Base-by-base conservation (phyloP, 345 rosid species). In the Eucalyptus lansdowneana region DNA sequence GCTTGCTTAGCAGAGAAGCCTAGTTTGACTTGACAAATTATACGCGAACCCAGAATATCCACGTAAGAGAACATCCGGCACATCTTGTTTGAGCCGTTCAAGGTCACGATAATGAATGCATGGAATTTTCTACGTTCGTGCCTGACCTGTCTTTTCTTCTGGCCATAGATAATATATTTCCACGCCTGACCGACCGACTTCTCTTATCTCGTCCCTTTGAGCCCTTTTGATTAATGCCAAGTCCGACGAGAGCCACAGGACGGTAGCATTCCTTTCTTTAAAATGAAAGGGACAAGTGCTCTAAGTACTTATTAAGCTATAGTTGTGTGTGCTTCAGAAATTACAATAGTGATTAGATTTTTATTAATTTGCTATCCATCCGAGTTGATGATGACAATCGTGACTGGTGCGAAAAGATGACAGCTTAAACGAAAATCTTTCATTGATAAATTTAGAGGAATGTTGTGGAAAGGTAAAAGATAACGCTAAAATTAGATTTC, bases 341-440 rank as follows among this genome's bases (percentile, higher is more conserved):
- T 65, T n/a, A 65, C 9, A n/a, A 5, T 7, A 1, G 37, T 14
- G 17, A 65, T 14, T 65, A 10, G 24, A 34, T 69, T 34, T 9
- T 9, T 34, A 34, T 9, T 16, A 17, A 16, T 5, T 69, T 21
- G 9, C 44, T 31, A 16, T 31, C 80, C 42, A 31, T 15, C 42
- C 4, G 21, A 1, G 3, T 34, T 3, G 44, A 69, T 22, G 10
- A 34, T 34, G 44, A 17, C 0, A 1, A 5, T 9, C 25, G 44
- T 9, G 80, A 34, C 12, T 69, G 6, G 11, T 14, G 25, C 3
- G 14, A 34, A 69, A 69, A 69, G 21, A 69, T 34, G 80, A 17
- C 80, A 15, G 80, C 25, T 17, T 37, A 72, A 72, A 37, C 45
- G 7, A 72, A 72, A 19, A 42, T 11, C 22, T 10, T 34, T 37